Evolutionary conservation across 345 rosid genomes (phyloP).

Genomic region (Salix caprea): DNA sequence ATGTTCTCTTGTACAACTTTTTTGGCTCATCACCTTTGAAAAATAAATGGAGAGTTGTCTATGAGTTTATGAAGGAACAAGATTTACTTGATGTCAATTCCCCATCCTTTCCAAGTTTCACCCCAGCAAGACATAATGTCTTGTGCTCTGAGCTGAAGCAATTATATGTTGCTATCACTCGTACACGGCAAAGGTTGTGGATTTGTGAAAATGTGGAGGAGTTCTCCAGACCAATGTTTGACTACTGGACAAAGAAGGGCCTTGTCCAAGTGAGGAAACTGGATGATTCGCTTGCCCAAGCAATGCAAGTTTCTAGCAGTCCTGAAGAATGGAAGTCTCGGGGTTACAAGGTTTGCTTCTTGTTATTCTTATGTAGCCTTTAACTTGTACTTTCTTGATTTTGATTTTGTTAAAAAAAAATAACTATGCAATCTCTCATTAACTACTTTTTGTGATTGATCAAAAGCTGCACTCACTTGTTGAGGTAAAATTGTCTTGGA

Average conservation of each 20-base stretch:
- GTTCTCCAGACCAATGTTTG: constrained; percentile 33
- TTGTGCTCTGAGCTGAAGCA: constrained; percentile 51
- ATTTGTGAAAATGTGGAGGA: constrained; percentile 43
- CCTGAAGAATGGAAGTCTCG: constrained; percentile 44
- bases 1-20: constrained; percentile 49
- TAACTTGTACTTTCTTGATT: neutral
- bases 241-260: constrained; percentile 31
- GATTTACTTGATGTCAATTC: constrained; percentile 20
- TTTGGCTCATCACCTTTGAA: constrained; percentile 44
- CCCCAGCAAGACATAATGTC: constrained; percentile 32
- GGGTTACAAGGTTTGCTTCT: constrained; percentile 37
- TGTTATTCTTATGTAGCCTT: neutral
- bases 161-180: constrained; percentile 50
- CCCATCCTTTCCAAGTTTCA: constrained; percentile 28
- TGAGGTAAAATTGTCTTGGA: neutral
- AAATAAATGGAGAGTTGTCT: constrained; percentile 50
- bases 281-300: constrained; percentile 35
- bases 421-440: too few species aligned
- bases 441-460: too few species aligned
- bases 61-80: constrained; percentile 37
- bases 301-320: constrained; percentile 44
- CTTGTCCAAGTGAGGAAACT: constrained; percentile 35
- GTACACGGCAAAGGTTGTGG: constrained; percentile 53
- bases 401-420: neutral
- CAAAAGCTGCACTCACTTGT: neutral